Percentiles rank a stretch among this genome's conserved stretches.
Evolutionary conservation across 2,329 filamentous ascomycete genomes (phyloP).

Genomic region (Gyromitra esculenta): DNA sequence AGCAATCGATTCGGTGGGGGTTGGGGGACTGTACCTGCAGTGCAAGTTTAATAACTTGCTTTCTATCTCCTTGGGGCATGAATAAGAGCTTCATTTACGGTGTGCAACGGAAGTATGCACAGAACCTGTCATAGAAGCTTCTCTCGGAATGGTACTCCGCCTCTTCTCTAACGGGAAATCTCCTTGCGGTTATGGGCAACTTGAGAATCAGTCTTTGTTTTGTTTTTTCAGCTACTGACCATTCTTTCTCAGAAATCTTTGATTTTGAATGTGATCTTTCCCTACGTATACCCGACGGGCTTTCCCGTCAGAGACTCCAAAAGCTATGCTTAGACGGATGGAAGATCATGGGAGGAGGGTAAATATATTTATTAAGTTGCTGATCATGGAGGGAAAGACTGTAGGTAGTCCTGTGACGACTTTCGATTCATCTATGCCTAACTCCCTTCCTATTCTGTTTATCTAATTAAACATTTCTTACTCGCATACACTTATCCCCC

Average conservation of each 20-base stretch:
- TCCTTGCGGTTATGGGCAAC: background rate
- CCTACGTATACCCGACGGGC: too few relatives aligned
- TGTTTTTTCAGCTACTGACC: background rate
- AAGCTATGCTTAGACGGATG: too few relatives aligned
- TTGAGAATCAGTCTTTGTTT: background rate
- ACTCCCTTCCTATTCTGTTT: background rate
- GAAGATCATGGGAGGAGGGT: too few relatives aligned
- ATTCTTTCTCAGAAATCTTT: background rate
- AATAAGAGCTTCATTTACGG: background rate
- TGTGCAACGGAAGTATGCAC: slow-evolving; percentile 44
- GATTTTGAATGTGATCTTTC: background rate
- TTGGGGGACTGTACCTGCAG: background rate
- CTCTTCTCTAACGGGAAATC: slow-evolving; percentile 11
- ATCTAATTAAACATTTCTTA: background rate
- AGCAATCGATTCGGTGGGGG: background rate
- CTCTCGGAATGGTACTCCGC: slow-evolving; percentile 9
- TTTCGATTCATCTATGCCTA: background rate
- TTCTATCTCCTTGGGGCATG: background rate
- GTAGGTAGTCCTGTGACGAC: background rate
- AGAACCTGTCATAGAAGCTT: slow-evolving; percentile 46
- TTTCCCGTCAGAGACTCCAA: too few relatives aligned
- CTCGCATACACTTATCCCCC: slow-evolving; percentile 4
- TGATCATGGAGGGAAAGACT: too few relatives aligned
- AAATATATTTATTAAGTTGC: too few relatives aligned
- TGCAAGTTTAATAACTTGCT: slow-evolving; percentile 4